Evolutionary conservation across 192 early-diverging fungal species (phyloP).

Genomic region (Umbelopsis isabellina): DNA sequence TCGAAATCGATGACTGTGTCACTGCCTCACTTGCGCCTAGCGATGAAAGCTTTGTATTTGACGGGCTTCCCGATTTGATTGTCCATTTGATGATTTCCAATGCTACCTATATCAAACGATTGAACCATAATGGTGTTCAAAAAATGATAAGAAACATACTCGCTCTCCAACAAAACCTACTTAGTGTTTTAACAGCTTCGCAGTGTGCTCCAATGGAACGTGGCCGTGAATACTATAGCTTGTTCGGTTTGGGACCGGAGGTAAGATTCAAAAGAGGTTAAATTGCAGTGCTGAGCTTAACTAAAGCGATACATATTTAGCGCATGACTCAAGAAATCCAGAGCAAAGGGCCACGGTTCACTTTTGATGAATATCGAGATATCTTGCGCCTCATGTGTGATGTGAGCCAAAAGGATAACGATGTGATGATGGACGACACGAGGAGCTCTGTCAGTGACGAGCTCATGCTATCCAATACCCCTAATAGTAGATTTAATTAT

Average conservation of each 20-base stretch:
- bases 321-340: conserved; percentile 51
- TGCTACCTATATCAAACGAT: conserved; percentile 65
- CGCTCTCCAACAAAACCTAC: conserved; percentile 87
- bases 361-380: conserved; percentile 82
- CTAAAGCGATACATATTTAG: background rate
- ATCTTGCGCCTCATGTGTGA: conserved; percentile 73
- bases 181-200: conserved; percentile 68
- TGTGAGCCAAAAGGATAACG: conserved; percentile 30
- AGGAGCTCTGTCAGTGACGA: background rate
- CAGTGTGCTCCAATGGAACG: conserved; percentile 70
- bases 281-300: background rate
- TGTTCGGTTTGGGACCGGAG: conserved; percentile 61
- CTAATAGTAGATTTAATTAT: conserved; percentile 29
- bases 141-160: conserved; percentile 86
- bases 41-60: conserved; percentile 80
- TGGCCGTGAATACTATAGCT: conserved; percentile 74
- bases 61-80: conserved; percentile 79
- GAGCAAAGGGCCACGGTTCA: conserved; percentile 60
- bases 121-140: conserved; percentile 69
- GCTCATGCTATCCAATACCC: conserved; percentile 13
- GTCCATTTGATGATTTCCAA: conserved; percentile 69
- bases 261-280: conserved; percentile 25
- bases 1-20: conserved; percentile 75
- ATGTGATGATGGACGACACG: background rate
- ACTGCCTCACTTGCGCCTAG: conserved; percentile 59